These are phyloP conservation scores for Neurospora sp. DNA, from an alignment of 2,329 filamentous ascomycete genomes.

Conservation along the genomic window DNA sequence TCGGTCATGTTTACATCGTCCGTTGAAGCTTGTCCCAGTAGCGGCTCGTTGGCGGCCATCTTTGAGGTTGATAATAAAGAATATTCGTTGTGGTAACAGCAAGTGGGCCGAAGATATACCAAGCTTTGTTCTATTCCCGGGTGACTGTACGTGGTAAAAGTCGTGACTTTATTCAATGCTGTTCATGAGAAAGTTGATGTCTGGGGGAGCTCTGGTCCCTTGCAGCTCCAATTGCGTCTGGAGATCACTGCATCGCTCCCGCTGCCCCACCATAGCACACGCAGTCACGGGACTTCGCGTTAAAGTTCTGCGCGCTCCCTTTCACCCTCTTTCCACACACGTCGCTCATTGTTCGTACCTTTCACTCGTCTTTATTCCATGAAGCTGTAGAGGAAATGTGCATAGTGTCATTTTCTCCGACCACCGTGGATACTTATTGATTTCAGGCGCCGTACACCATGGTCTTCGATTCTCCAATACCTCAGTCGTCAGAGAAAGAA, in stretches of 20 bases:
- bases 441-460: not conserved
- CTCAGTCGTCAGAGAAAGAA: conserved; percentile 2
- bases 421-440: not conserved
- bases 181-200: not conserved
- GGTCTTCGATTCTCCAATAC: not conserved
- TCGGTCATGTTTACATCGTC: conserved; percentile 10
- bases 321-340: not conserved
- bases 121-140: not conserved
- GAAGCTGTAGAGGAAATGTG: not conserved
- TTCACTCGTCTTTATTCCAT: not conserved
- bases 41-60: not conserved
- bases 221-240: not conserved
- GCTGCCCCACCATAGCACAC: conserved; percentile 7
- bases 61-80: not conserved
- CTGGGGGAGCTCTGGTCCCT: not conserved
- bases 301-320: not conserved
- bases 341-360: not conserved
- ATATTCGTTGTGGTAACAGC: not conserved
- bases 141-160: not conserved
- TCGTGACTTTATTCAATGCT: not conserved
- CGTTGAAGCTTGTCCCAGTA: not conserved
- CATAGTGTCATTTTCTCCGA: not conserved
- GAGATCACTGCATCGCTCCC: not conserved
- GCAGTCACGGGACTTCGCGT: conserved; percentile 18
- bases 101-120: not conserved